Conservation (phyloP, 257 asterid species). For the Pogostemon cablin region DNA sequence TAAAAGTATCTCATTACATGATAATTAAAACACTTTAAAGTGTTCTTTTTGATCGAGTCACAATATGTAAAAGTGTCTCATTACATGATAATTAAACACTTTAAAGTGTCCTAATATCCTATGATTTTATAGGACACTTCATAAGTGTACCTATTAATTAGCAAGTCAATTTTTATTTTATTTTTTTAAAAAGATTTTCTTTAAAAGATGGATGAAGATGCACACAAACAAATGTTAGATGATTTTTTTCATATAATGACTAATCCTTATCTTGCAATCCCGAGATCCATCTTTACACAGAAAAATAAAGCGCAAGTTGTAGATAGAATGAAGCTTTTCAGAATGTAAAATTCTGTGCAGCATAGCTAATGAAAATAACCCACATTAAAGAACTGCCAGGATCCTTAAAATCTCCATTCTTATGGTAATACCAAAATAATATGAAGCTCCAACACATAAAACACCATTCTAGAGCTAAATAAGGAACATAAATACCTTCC, state of each 20-base stretch:
- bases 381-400: neutral
- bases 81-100: too few species aligned
- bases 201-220: neutral
- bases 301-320: constrained; percentile 4
- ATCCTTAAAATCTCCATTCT: neutral
- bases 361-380: constrained; percentile 16
- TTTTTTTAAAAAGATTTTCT: too few species aligned
- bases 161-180: too few species aligned
- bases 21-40: too few species aligned
- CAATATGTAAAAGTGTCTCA: too few species aligned
- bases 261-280: neutral
- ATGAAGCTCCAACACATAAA: constrained; percentile 15
- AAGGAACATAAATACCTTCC: constrained; percentile 23
- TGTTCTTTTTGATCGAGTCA: too few species aligned
- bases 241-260: neutral
- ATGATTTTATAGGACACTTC: too few species aligned
- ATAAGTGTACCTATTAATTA: too few species aligned
- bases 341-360: constrained; percentile 14
- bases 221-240: constrained; percentile 7
- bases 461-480: constrained; percentile 14
- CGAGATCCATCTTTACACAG: neutral
- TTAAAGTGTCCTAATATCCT: too few species aligned
- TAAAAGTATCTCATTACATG: too few species aligned
- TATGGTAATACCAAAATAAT: neutral
- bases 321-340: constrained; percentile 19